Percentiles rank a stretch among this genome's conserved stretches.
phyloP scores from a whole-genome alignment of 2,329 filamentous ascomycete genomes.

The Cladophialophora exuberans region DNA sequence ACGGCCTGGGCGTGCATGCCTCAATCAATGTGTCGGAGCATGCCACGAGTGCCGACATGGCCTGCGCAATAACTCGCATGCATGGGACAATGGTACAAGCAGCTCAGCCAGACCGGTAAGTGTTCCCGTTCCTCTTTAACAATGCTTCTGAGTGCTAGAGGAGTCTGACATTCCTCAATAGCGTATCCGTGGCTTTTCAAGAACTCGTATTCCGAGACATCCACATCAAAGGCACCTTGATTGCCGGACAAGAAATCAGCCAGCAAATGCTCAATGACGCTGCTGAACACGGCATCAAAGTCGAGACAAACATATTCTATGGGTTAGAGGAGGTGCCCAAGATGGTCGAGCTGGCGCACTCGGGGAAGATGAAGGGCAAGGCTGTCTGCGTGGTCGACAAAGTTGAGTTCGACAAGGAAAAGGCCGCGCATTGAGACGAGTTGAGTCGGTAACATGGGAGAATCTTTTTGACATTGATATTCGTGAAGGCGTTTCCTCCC shows the following conservation, averaged over 20 bases:
- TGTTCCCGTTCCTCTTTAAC: no score
- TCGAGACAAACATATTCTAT: conserved; percentile 56
- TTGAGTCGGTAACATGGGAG: no score
- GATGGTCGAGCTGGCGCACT: conserved; percentile 54
- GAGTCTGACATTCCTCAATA: conserved; percentile 28
- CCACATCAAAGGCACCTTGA: conserved; percentile 51
- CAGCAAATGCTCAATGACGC: conserved; percentile 53
- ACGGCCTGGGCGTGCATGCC: conserved; percentile 54
- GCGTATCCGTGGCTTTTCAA: conserved; percentile 43
- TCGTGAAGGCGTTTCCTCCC: no score
- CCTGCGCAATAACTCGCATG: conserved; percentile 61
- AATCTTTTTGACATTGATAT: no score
- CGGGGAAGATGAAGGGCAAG: conserved; percentile 60
- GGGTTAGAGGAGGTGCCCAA: conserved; percentile 57
- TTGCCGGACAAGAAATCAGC: conserved; percentile 49
- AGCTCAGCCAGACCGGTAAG: conserved; percentile 47
- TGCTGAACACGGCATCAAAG: conserved; percentile 51
- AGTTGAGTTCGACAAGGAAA: conserved; percentile 16
- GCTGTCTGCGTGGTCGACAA: conserved; percentile 34
- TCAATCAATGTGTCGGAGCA: conserved; percentile 61
- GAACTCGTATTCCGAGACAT: conserved; percentile 61
- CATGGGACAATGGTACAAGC: conserved; percentile 63
- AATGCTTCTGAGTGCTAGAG: no score
- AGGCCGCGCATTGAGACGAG: background rate
- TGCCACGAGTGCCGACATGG: conserved; percentile 52